Conservation (phyloP, 2,329 filamentous ascomycete genomes). For the Sporothrix mexicana region DNA sequence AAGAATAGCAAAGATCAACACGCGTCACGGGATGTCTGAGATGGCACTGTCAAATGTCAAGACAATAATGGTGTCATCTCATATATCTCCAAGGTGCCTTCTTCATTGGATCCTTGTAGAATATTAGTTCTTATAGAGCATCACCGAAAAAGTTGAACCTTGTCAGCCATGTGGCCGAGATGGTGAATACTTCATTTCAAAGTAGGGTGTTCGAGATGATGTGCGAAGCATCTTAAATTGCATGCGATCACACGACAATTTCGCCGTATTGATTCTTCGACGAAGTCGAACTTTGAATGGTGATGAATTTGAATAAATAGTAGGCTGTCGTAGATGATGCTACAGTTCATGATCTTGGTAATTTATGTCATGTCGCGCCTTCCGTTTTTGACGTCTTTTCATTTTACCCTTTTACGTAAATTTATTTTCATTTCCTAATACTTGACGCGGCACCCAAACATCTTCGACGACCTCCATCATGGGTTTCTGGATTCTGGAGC, state of each 20-base stretch:
- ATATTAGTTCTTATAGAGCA: too few relatives aligned
- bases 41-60: not conserved
- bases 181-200: not conserved
- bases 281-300: not conserved
- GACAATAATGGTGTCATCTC: slow-evolving; percentile 1
- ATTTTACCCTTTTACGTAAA: not conserved
- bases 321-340: not conserved
- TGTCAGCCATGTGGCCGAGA: not conserved
- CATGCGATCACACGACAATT: not conserved
- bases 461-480: not conserved
- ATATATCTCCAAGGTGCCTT: too few relatives aligned
- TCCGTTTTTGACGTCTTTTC: too few relatives aligned
- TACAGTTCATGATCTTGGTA: not conserved
- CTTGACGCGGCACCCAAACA: not conserved
- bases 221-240: not conserved
- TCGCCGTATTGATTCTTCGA: not conserved
- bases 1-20: not conserved
- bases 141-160: not conserved
- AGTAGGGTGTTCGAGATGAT: not conserved
- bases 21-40: not conserved
- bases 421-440: not conserved
- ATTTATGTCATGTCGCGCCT: not conserved
- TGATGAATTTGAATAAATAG: not conserved
- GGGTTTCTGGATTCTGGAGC: slow-evolving; percentile 27
- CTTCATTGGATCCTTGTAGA: too few relatives aligned